Percentiles rank a stretch among this genome's conserved stretches.
phyloP scores from a whole-genome alignment of 768 basidiomycete genomes.

The Lactarius psammicola region DNA sequence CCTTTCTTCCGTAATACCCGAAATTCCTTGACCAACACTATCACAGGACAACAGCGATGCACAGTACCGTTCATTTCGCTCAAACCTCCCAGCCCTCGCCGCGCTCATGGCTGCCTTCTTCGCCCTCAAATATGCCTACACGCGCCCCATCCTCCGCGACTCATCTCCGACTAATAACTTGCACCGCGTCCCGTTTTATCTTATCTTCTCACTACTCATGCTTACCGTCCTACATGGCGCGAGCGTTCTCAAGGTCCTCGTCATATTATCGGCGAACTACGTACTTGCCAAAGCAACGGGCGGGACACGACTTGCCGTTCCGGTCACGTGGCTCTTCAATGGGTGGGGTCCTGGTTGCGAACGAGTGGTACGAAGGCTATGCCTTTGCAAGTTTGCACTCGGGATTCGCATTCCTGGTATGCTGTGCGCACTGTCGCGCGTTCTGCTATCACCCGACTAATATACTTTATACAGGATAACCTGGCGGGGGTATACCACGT shows the following conservation, averaged over 20 bases:
- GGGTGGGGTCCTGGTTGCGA: conserved; percentile 66
- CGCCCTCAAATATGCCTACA: conserved; percentile 52
- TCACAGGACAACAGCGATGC: conserved; percentile 85
- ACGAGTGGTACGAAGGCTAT: conserved; percentile 76
- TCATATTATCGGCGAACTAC: conserved; percentile 72
- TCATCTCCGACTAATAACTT: conserved; percentile 34
- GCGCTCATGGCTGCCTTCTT: conserved; percentile 53
- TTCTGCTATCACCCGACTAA: not conserved
- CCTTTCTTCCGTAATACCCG: too few relatives aligned
- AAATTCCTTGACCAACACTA: too few relatives aligned
- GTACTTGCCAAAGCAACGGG: conserved; percentile 50
- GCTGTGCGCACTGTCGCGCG: conserved; percentile 30
- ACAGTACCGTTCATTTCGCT: conserved; percentile 87
- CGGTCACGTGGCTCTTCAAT: conserved; percentile 79
- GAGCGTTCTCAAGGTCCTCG: conserved; percentile 71
- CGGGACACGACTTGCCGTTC: conserved; percentile 46
- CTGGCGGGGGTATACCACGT: conserved; percentile 78
- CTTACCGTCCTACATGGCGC: conserved; percentile 77
- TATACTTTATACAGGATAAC: conserved; percentile 52
- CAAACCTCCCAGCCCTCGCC: conserved; percentile 66
- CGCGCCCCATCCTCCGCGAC: conserved; percentile 30
- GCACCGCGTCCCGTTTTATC: conserved; percentile 54
- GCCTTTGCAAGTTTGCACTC: conserved; percentile 56
- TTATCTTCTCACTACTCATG: conserved; percentile 60
- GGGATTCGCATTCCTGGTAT: conserved; percentile 58